Base-by-base conservation (phyloP, 768 basidiomycete genomes). In the Coprinopsis strossmayeri region DNA sequence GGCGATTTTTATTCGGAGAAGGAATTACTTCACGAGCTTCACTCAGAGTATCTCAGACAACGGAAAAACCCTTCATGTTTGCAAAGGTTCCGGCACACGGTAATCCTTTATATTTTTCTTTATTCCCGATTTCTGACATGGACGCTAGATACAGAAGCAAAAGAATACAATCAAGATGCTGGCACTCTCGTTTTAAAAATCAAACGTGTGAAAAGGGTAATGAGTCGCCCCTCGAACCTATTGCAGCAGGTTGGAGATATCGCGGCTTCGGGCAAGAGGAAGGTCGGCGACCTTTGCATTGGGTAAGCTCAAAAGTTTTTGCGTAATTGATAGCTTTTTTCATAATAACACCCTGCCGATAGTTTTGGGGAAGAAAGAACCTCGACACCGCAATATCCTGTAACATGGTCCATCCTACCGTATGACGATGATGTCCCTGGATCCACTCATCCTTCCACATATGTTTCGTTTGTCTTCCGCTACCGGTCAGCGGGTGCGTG, bases 381-480 rank as follows among this genome's bases (percentile, higher is more conserved):
- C 25, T 59, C 71, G 7, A 62, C 62, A 17, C 58, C 62, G 23
- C 81, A 79, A 52, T 67, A 63, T 48, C 65, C 68, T 3, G 55
- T 58, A 21, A 87, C 84, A 9, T 85, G 80, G 81, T 59, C 64
- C 2, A 71, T 82, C 9, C 63, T 67, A 43, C 67, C 79, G 0
- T 69, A 77, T 54, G 75, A 77, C 25, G 59, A 64, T 23, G 59
- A 63, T 13, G 50, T 38, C 2, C 49, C 59, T 10, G 56, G 60
- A 24, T 56, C 58, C 27, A 62, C 57, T n/a, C 63, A 62, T 49
- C 68, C 74, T 3, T 62, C 61, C 32, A 76, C 81, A n/a, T 77
- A 74, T 46, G 79, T 84, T 21, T 77, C 80, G 13, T 87, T 87
- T 57, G 67, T 77, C 2, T 88, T 87, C 59, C 70, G 79, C 34